phyloP scores from a whole-genome alignment of 352 stramenopile species.

The Globisporangium viniferum region DNA sequence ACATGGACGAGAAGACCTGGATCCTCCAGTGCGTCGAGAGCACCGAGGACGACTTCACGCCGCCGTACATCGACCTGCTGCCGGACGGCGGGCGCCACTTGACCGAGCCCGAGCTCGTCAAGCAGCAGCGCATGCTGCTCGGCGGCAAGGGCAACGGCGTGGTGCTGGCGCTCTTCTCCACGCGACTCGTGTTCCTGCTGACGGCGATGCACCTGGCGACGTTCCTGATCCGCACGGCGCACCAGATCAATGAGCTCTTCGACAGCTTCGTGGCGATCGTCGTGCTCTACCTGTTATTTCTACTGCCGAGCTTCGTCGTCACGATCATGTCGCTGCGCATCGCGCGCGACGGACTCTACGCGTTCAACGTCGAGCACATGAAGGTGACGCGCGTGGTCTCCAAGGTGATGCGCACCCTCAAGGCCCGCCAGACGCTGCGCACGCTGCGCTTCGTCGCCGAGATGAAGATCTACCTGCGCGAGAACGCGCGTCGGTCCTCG shows the following conservation, averaged over 20 bases:
- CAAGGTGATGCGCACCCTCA: constrained; percentile 61
- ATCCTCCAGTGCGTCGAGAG: constrained; percentile 33
- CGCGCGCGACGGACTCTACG: constrained; percentile 58
- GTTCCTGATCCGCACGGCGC: constrained; percentile 53
- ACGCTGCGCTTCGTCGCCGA: constrained; percentile 75
- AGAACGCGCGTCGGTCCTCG: constrained; percentile 38
- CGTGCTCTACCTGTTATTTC: constrained; percentile 43
- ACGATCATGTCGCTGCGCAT: constrained; percentile 65
- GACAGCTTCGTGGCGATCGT: constrained; percentile 17
- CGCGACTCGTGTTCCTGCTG: constrained; percentile 67
- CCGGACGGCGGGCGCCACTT: constrained; percentile 34
- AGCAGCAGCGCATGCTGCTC: constrained; percentile 40
- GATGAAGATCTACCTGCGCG: constrained; percentile 75
- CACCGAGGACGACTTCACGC: constrained; percentile 30
- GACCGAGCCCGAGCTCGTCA: constrained; percentile 35
- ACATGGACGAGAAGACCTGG: constrained; percentile 44
- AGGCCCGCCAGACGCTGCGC: constrained; percentile 63
- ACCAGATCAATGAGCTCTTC: constrained; percentile 31
- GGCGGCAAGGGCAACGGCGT: constrained; percentile 48
- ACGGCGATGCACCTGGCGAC: constrained; percentile 64
- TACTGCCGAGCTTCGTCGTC: constrained; percentile 53
- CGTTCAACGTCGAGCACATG: constrained; percentile 78
- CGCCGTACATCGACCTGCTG: constrained; percentile 51
- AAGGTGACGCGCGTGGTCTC: constrained; percentile 61
- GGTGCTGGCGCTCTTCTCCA: constrained; percentile 58